These are phyloP conservation scores for Penicillium diatomitis DNA, from an alignment of 495 filamentous ascomycete species.

Conservation along the genomic window DNA sequence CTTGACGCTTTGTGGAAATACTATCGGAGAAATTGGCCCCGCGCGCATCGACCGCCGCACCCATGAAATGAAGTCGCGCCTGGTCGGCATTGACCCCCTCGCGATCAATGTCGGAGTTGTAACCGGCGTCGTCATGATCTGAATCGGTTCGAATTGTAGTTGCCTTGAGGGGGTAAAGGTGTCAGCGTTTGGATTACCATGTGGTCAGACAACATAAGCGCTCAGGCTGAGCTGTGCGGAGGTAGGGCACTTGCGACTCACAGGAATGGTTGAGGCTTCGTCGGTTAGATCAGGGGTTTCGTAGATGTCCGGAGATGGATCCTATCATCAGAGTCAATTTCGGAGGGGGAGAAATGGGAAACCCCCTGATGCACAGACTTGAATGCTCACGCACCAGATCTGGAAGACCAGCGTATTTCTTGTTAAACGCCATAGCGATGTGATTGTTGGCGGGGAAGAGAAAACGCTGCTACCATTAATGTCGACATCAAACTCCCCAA, in stretches of 20 bases:
- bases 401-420: constrained; percentile 78
- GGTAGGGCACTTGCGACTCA: constrained; percentile 25
- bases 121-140: constrained; percentile 44
- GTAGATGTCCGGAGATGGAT: constrained; percentile 87
- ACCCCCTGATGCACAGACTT: too few relatives aligned
- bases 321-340: constrained; percentile 40
- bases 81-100: constrained; percentile 63
- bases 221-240: neutral
- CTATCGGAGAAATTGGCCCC: constrained; percentile 78
- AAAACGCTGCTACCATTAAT: constrained; percentile 7
- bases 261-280: constrained; percentile 74
- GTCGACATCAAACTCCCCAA: neutral
- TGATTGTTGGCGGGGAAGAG: constrained; percentile 6
- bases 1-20: constrained; percentile 65
- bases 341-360: neutral
- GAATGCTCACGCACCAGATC: constrained; percentile 55
- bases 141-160: constrained; percentile 58
- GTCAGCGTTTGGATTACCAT: constrained; percentile 1
- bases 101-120: constrained; percentile 59
- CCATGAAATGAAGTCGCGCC: constrained; percentile 71
- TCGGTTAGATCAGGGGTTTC: constrained; percentile 88
- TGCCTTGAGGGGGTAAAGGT: constrained; percentile 36
- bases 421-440: constrained; percentile 37
- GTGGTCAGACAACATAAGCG: neutral
- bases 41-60: constrained; percentile 62